Evolutionary conservation across 148 eudicot genomes (phyloP), one percentile per base, ranked within the genome.

Genomic region (Silene uniflora): DNA sequence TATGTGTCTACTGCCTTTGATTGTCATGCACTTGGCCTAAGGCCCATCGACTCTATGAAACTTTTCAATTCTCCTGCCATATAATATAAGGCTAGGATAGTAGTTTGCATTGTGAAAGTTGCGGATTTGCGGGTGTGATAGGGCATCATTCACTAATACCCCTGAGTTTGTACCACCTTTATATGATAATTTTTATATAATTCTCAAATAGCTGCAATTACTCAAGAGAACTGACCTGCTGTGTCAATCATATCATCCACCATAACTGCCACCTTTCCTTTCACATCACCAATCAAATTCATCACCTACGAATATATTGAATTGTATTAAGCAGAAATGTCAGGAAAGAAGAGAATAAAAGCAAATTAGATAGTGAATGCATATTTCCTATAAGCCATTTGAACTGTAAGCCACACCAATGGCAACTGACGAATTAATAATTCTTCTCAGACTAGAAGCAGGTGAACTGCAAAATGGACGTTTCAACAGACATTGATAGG

Each of bases 201-300:
- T 39, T 39, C 8, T 39, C 44, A 6, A 39, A 6, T 7, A 39
- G 44, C 7, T 39, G 44, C 44, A 39, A 39, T 39, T 6, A 39
- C 9, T 39, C 44, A 39, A 49, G 60, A n/a, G 46, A 61, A 81
- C 87, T 85, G 72, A 93, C 98, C 98, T 75, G 97, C 98, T 29
- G 98, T 93, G 82, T 93, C 98, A 81, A 93, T 93, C 98, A 93
- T 93, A 77, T 93, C 98, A 84, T 93, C 98, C 72, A 93, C 89
- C 98, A 93, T 89, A 39, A 93, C 97, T 49, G 98, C 98, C 25
- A 93, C 98, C 82, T 93, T 93, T 73, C 98, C 98, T 83, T 83
- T 91, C 39, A 93, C 98, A 84, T 93, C 98, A 71, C 98, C 98
- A 78, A 93, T 93, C 83, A 93, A 81, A 86, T 93, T 93, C 98